Evolutionary conservation across 2,329 filamentous ascomycete genomes (phyloP), one percentile per base, ranked within the genome.

Genomic region (Colletotrichum zoysiae): DNA sequence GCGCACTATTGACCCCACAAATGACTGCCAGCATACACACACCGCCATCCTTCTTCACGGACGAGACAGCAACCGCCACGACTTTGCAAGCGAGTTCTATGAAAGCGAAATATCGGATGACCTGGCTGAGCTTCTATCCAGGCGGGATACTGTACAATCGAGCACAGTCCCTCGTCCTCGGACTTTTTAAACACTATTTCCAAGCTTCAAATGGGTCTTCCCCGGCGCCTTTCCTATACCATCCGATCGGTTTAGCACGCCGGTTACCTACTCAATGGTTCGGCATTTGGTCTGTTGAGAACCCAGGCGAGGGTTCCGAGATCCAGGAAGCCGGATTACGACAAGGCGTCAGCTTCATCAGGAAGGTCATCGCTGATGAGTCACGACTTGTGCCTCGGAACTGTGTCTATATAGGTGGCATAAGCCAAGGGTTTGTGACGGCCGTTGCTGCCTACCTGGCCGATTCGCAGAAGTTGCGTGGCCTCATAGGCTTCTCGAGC

Each of bases 41-140:
- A 86, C 35, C 35, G 35, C 5, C 84, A 84, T 87, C 48, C 79
- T 85, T 51, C 81, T 87, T 14, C 84, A 87, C 61, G 84, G 84
- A 7, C 78, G 82, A 48, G 82, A 83, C 71, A 85, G 82, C 73
- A 77, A 74, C 3, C 79, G 77, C n/a, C 26, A 73, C 1, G 79
- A 84, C 38, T 86, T 85, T 62, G 79, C 81, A 0, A 62, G 56
- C 14, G 82, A 86, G 62, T 75, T 86, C 56, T 82, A 86, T 74
- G 78, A 82, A 26, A 79, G 77, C 61, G 77, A 81, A 67, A 76
- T 78, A 1, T 78, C 78, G 0, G 6, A 61, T 35, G 20, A 61
- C 12, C 20, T 35, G 7, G 42, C 58, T 20, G 3, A 4, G 23
- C 5, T 23, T 9, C 20, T 60, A 30, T 18, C 42, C 35, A 8